phyloP scores from a whole-genome alignment of 495 filamentous ascomycete genomes.

The Penicillium lagena region DNA sequence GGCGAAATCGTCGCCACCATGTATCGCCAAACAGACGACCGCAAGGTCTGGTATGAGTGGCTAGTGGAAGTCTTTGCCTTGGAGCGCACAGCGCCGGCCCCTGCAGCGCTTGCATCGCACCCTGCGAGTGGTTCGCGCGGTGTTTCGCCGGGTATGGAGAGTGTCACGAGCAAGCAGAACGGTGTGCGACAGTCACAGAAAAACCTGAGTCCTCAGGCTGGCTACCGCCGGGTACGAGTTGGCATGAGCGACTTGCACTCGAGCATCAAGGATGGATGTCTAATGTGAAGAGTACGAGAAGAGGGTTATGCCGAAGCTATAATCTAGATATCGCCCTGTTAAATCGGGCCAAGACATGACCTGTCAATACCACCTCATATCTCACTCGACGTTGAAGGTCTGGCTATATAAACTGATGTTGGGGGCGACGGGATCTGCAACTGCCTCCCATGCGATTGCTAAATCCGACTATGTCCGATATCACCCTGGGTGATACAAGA shows the following conservation, averaged over 20 bases:
- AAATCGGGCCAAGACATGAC: too few species aligned
- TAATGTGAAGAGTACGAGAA: constrained; percentile 56
- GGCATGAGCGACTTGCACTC: constrained; percentile 80
- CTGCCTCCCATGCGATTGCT: too few species aligned
- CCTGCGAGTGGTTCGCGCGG: constrained; percentile 27
- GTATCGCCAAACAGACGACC: constrained; percentile 90
- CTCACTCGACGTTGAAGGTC: too few species aligned
- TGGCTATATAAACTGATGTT: too few species aligned
- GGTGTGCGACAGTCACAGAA: neutral
- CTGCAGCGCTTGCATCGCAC: constrained; percentile 15
- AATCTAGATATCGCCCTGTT: too few species aligned
- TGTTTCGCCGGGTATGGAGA: constrained; percentile 25
- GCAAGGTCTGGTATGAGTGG: constrained; percentile 99
- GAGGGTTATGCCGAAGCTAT: too few species aligned
- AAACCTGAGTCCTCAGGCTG: constrained; percentile 33
- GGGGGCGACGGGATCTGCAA: too few species aligned
- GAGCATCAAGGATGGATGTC: constrained; percentile 82
- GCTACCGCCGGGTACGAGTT: constrained; percentile 61
- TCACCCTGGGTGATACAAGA: too few species aligned
- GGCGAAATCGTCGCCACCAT: constrained; percentile 84
- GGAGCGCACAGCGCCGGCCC: constrained; percentile 18
- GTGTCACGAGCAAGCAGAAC: constrained; percentile 17
- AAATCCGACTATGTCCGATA: too few species aligned
- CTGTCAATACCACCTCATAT: too few species aligned
- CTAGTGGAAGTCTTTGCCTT: constrained; percentile 73